These are phyloP conservation scores for Blastocladiella emersonii DNA, from an alignment of 371 early-diverging fungal genomes.

Conservation along the genomic window DNA sequence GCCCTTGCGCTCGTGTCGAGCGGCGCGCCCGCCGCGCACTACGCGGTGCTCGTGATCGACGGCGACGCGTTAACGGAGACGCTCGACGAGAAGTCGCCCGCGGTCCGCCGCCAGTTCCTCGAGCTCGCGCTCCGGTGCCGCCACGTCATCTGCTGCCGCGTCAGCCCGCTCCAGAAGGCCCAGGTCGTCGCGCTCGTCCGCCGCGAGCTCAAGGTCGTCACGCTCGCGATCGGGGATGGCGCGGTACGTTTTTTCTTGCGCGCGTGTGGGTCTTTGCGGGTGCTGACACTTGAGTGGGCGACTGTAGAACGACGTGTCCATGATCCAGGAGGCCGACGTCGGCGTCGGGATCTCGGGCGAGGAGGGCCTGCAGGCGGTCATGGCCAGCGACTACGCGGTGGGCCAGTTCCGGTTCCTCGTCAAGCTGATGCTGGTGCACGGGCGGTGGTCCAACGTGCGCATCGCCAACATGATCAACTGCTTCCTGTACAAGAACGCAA, in stretches of 20 bases:
- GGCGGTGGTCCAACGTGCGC: slow-evolving; percentile 75
- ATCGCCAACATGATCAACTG: slow-evolving; percentile 58
- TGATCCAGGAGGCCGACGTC: slow-evolving; percentile 84
- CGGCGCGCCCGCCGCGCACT: slow-evolving; percentile 17
- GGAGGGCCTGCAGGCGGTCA: slow-evolving; percentile 86
- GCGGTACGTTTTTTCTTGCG: slow-evolving; percentile 91
- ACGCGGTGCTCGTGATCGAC: slow-evolving; percentile 46
- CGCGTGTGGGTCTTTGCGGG: slow-evolving; percentile 85
- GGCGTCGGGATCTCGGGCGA: slow-evolving; percentile 86
- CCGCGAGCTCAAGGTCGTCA: slow-evolving; percentile 50
- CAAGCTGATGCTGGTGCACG: slow-evolving; percentile 59
- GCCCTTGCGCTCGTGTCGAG: slow-evolving; percentile 5
- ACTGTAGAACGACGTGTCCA: slow-evolving; percentile 83
- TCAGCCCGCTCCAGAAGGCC: slow-evolving; percentile 82
- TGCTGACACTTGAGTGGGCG: slow-evolving; percentile 52
- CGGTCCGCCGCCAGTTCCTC: slow-evolving; percentile 46
- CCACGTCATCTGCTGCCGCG: slow-evolving; percentile 75
- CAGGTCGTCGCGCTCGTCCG: slow-evolving; percentile 58
- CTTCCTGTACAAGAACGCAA: slow-evolving; percentile 68
- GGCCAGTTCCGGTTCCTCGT: slow-evolving; percentile 65
- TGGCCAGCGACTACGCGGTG: slow-evolving; percentile 81
- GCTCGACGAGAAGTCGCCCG: slow-evolving; percentile 12
- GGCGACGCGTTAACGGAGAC: slow-evolving; percentile 51
- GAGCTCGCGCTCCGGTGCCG: slow-evolving; percentile 55
- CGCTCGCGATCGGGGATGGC: slow-evolving; percentile 74